Evolutionary conservation across 257 asterid species (phyloP).

Genomic region (Salvia miltiorrhiza): DNA sequence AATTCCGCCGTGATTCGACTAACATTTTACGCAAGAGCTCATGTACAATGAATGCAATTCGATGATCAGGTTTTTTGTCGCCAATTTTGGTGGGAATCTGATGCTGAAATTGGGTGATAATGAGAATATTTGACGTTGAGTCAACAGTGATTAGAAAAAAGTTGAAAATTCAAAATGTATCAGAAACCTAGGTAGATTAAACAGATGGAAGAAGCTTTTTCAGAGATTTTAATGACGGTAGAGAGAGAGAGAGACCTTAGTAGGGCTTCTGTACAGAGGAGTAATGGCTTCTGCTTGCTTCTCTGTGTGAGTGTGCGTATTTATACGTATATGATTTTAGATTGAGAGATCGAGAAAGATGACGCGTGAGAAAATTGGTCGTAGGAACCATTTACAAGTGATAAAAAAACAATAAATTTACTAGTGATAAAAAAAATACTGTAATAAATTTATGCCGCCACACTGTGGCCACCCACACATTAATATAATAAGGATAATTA

Average conservation of each 20-base stretch:
- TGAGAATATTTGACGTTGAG: background rate
- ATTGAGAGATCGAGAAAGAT: slow-evolving; percentile 11
- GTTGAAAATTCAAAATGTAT: background rate
- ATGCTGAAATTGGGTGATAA: slow-evolving; percentile 6
- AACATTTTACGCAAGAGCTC: slow-evolving; percentile 29
- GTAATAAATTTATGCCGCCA: no score
- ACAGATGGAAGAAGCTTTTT: background rate
- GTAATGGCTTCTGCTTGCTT: slow-evolving; percentile 2
- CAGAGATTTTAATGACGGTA: slow-evolving; percentile 12
- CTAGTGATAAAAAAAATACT: no score
- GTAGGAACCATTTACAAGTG: no score
- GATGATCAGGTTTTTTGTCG: background rate
- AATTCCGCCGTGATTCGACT: slow-evolving; percentile 23
- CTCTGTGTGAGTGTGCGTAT: background rate
- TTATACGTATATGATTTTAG: background rate
- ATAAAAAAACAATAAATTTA: no score
- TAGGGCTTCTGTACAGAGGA: slow-evolving; percentile 24
- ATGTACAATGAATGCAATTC: background rate
- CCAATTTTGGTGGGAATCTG: slow-evolving; percentile 10
- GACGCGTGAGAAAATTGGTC: background rate
- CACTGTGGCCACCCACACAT: no score
- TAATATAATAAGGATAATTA: no score
- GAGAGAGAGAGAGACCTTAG: slow-evolving; percentile 4
- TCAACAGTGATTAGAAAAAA: slow-evolving; percentile 10
- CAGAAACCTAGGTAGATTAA: slow-evolving; percentile 14